These are phyloP conservation scores for Cyclospora cayetanensis DNA, from an alignment of 169 alveolate genomes.

Conservation along the genomic window DNA sequence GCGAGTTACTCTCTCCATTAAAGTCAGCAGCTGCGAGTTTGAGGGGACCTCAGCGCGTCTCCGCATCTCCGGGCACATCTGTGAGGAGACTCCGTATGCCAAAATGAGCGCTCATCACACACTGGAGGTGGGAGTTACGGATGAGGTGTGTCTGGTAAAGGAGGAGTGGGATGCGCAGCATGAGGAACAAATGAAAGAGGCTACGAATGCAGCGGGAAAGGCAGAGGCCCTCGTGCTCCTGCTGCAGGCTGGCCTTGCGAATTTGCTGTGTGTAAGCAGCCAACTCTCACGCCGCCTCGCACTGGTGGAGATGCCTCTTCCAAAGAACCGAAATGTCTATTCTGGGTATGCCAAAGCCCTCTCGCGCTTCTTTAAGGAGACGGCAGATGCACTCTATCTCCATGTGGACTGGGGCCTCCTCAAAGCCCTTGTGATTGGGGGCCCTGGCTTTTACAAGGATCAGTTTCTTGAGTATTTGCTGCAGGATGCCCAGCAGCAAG, in stretches of 20 bases:
- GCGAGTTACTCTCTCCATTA: not conserved
- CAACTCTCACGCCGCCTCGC: not conserved
- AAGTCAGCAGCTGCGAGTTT: not conserved
- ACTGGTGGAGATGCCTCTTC: not conserved
- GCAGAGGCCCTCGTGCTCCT: slow-evolving; percentile 50
- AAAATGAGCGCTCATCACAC: slow-evolving; percentile 29
- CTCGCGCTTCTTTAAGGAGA: slow-evolving; percentile 22
- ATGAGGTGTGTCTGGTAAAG: not conserved
- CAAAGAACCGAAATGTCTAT: not conserved
- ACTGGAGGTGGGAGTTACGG: not conserved
- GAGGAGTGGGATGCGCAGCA: not conserved
- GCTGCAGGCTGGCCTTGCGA: slow-evolving; percentile 10
- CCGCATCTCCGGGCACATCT: slow-evolving; percentile 37
- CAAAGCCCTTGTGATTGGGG: slow-evolving; percentile 46
- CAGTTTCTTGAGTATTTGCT: not conserved
- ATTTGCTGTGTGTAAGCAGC: slow-evolving; percentile 5
- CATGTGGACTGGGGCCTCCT: slow-evolving; percentile 38
- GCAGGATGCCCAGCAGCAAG: slow-evolving; percentile 40
- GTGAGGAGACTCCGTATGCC: slow-evolving; percentile 40
- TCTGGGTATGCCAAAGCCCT: not conserved
- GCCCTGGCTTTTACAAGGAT: slow-evolving; percentile 55
- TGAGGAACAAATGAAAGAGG: not conserved
- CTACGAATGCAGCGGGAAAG: not conserved
- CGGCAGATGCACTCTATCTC: not conserved
- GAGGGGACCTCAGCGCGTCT: slow-evolving; percentile 5